Evolutionary conservation across 2,329 filamentous ascomycete species (phyloP).

Genomic region (Apiospora saccharicola): DNA sequence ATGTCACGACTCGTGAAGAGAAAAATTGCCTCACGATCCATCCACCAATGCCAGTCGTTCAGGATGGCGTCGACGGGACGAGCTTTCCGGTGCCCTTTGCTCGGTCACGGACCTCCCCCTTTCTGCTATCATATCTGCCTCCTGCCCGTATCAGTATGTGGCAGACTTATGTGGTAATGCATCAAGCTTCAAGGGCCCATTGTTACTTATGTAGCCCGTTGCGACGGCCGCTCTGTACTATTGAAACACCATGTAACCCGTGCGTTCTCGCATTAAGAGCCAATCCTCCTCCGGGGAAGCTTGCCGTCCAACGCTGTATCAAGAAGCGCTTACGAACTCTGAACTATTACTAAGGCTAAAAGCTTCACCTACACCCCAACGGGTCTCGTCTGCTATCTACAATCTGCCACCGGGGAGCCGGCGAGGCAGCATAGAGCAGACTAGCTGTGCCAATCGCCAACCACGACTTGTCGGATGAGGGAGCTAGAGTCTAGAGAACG

Average conservation of each 20-base stretch:
- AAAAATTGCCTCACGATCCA: constrained; percentile 10
- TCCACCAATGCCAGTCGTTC: neutral
- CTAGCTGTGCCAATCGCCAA: neutral
- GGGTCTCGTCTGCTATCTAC: neutral
- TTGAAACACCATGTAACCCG: constrained; percentile 22
- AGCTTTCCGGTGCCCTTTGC: constrained; percentile 7
- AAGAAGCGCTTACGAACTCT: constrained; percentile 8
- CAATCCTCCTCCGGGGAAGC: constrained; percentile 11
- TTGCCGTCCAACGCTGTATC: constrained; percentile 11
- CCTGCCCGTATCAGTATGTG: constrained; percentile 3
- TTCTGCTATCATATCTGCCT: neutral
- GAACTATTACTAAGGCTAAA: constrained; percentile 11
- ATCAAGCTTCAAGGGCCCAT: constrained; percentile 12
- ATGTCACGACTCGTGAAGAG: constrained; percentile 7
- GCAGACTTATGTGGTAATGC: constrained; percentile 17
- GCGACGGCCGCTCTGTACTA: constrained; percentile 16
- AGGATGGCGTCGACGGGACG: constrained; percentile 10
- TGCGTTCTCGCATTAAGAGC: constrained; percentile 11
- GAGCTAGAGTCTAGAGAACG: neutral
- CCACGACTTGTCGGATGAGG: neutral
- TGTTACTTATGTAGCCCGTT: constrained; percentile 18
- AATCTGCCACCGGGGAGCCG: constrained; percentile 5
- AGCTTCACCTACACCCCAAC: neutral
- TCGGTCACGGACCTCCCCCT: constrained; percentile 16
- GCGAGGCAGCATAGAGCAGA: neutral